Percentiles rank a stretch among this genome's conserved stretches.
Conservation (phyloP, 768 basidiomycete genomes). For the Chalciporus pseudorubinellus region DNA sequence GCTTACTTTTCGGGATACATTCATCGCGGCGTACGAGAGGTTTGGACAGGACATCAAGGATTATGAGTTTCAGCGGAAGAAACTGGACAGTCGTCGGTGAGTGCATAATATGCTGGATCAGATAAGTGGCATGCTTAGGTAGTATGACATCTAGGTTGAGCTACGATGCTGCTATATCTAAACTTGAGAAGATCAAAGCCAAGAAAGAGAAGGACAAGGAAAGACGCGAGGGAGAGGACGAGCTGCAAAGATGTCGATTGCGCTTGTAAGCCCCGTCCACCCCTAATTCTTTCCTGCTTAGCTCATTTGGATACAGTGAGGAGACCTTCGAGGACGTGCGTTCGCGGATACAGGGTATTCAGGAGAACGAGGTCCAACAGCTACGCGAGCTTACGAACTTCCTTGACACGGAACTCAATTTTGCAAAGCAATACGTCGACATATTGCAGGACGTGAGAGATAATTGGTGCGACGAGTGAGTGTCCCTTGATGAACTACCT, state of each 20-base stretch:
- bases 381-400: constrained; percentile 68
- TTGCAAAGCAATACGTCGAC: constrained; percentile 69
- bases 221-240: constrained; percentile 74
- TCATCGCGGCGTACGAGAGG: constrained; percentile 60
- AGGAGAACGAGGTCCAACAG: constrained; percentile 74
- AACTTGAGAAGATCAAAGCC: constrained; percentile 63
- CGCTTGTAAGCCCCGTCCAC: constrained; percentile 63
- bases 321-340: constrained; percentile 84
- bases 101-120: constrained; percentile 10
- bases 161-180: constrained; percentile 72
- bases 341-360: constrained; percentile 74
- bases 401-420: constrained; percentile 72
- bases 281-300: background rate
- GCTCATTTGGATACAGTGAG: constrained; percentile 50
- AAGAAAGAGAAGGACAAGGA: constrained; percentile 87
- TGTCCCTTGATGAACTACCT: constrained; percentile 1
- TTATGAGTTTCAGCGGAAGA: constrained; percentile 78
- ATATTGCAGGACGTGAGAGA: constrained; percentile 66
- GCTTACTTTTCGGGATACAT: constrained; percentile 69
- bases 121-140: background rate
- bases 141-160: constrained; percentile 49
- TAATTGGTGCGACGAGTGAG: constrained; percentile 67
- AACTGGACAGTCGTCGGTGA: constrained; percentile 81
- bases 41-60: constrained; percentile 79
- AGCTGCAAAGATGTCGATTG: constrained; percentile 64